phyloP scores from a whole-genome alignment of 495 filamentous ascomycete genomes.

The Penicillium waksmanii region DNA sequence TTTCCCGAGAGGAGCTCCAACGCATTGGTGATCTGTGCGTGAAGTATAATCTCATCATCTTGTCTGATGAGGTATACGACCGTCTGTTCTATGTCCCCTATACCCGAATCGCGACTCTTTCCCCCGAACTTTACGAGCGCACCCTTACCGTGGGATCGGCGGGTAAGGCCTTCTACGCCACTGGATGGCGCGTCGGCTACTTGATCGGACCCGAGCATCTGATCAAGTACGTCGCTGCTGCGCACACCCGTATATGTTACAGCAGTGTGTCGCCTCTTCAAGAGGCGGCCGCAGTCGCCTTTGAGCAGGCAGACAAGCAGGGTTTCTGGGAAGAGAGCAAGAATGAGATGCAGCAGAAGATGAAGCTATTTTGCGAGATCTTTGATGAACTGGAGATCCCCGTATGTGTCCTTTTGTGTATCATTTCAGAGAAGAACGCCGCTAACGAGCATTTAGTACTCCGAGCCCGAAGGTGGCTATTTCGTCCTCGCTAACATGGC shows the following conservation, averaged over 20 bases:
- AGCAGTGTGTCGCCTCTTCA: conserved; percentile 90
- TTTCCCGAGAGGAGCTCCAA: conserved; percentile 79
- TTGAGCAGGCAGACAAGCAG: conserved; percentile 82
- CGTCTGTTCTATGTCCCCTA: conserved; percentile 93
- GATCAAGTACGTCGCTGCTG: conserved; percentile 89
- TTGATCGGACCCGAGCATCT: conserved; percentile 86
- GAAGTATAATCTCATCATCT: conserved; percentile 91
- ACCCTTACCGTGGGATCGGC: conserved; percentile 94
- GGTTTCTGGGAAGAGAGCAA: conserved; percentile 90
- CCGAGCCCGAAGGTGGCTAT: conserved; percentile 92
- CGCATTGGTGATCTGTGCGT: conserved; percentile 88
- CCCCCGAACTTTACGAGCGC: conserved; percentile 79
- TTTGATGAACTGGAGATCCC: conserved; percentile 89
- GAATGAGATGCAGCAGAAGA: conserved; percentile 86
- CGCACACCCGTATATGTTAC: conserved; percentile 96
- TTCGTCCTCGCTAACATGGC: conserved; percentile 92
- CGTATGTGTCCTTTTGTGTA: conserved; percentile 34
- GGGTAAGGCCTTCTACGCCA: conserved; percentile 97
- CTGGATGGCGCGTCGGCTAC: conserved; percentile 96
- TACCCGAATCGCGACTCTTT: conserved; percentile 86
- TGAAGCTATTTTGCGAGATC: conserved; percentile 81
- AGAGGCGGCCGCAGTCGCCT: conserved; percentile 94
- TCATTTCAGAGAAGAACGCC: neutral
- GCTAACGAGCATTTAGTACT: conserved; percentile 57
- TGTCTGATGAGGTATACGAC: conserved; percentile 97